A percentile compares a stretch with the other conserved stretches of the same genome.
These are phyloP conservation scores for Solanum rostratum DNA, from an alignment of 257 asterid species.

Conservation along the genomic window DNA sequence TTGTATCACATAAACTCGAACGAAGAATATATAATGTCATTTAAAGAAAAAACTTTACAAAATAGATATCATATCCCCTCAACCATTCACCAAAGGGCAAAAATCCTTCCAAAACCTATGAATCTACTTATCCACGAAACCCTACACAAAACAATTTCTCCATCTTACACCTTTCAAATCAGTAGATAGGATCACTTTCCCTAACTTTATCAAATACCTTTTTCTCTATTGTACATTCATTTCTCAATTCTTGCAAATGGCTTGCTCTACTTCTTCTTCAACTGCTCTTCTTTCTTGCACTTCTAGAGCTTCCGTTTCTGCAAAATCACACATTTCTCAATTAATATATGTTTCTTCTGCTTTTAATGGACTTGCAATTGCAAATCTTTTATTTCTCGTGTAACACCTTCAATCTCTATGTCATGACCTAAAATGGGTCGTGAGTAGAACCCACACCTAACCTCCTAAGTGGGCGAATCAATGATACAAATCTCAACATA, in stretches of 20 bases:
- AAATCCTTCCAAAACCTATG: not conserved
- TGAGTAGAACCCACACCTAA: too few relatives aligned
- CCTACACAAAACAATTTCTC: not conserved
- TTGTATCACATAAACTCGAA: too few relatives aligned
- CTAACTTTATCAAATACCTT: not conserved
- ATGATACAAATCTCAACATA: too few relatives aligned
- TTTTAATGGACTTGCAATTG: slow-evolving; percentile 13
- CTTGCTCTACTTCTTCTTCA: slow-evolving; percentile 33
- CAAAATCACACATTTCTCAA: slow-evolving; percentile 20
- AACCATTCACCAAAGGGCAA: not conserved
- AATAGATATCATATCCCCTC: too few relatives aligned
- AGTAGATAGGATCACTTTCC: not conserved
- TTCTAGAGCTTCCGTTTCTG: slow-evolving; percentile 27
- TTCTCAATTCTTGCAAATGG: slow-evolving; percentile 21
- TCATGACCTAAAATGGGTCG: too few relatives aligned
- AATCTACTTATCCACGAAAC: not conserved
- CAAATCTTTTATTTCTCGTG: slow-evolving; percentile 14
- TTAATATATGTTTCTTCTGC: slow-evolving; percentile 25
- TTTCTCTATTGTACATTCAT: not conserved
- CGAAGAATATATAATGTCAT: too few relatives aligned
- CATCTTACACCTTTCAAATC: not conserved
- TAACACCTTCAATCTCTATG: slow-evolving; percentile 27
- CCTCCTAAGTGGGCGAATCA: too few relatives aligned
- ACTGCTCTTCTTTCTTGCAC: slow-evolving; percentile 39
- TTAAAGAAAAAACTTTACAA: too few relatives aligned